Evolutionary conservation across 2,329 filamentous ascomycete genomes (phyloP).

Genomic region (Rhinocladiella similis): DNA sequence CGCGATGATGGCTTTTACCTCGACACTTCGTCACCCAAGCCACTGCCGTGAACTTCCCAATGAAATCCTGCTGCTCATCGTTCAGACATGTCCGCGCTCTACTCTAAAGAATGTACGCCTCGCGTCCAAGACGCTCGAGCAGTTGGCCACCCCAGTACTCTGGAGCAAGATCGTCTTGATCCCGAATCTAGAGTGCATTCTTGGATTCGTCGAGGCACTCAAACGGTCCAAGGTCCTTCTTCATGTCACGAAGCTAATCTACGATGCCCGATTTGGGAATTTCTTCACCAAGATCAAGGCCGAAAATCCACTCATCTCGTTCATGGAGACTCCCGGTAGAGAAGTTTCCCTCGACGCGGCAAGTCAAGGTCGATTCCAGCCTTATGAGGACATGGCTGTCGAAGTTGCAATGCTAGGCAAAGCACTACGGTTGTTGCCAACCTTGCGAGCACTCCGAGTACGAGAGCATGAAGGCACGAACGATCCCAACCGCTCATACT

Average conservation of each 20-base stretch:
- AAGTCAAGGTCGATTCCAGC: constrained; percentile 15
- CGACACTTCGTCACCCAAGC: background rate
- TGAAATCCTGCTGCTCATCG: constrained; percentile 24
- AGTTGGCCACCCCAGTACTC: constrained; percentile 19
- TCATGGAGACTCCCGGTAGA: background rate
- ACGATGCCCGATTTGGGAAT: constrained; percentile 21
- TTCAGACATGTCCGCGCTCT: constrained; percentile 16
- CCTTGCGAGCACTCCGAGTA: constrained; percentile 16
- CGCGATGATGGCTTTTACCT: background rate
- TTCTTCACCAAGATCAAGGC: constrained; percentile 18
- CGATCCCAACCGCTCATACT: background rate
- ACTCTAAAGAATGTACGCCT: constrained; percentile 25
- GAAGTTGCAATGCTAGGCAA: constrained; percentile 21
- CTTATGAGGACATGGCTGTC: constrained; percentile 20
- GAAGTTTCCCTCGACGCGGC: constrained; percentile 10
- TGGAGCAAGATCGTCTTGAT: constrained; percentile 23
- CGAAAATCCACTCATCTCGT: background rate
- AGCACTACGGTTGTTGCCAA: constrained; percentile 15
- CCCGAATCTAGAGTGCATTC: constrained; percentile 23
- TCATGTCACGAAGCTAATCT: constrained; percentile 18
- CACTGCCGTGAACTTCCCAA: constrained; percentile 20
- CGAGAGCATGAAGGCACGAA: constrained; percentile 14
- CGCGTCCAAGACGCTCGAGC: constrained; percentile 20
- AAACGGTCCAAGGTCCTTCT: constrained; percentile 15
- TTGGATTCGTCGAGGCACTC: constrained; percentile 15